Evolutionary conservation across 2,329 filamentous ascomycete genomes (phyloP).

Genomic region (Purpureocillium takamizusanense): DNA sequence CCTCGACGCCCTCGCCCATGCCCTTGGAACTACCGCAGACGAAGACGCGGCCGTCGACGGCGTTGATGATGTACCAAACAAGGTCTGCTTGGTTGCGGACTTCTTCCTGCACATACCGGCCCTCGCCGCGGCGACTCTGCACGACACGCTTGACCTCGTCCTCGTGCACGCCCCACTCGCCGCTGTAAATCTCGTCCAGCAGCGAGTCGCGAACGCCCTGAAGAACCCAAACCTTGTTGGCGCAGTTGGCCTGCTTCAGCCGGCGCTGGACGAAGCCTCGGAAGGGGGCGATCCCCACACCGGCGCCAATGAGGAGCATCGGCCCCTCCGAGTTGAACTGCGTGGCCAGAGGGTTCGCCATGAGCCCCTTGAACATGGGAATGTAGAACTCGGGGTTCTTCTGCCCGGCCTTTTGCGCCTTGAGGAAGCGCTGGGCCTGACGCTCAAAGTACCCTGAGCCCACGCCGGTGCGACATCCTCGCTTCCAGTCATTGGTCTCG

Average conservation of each 20-base stretch:
- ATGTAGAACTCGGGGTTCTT: slow-evolving; percentile 57
- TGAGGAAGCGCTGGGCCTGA: slow-evolving; percentile 64
- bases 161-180: slow-evolving; percentile 92
- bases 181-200: slow-evolving; percentile 91
- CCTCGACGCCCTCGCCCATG: slow-evolving; percentile 95
- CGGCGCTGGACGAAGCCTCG: slow-evolving; percentile 93
- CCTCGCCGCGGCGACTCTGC: slow-evolving; percentile 65
- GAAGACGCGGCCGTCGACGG: slow-evolving; percentile 90
- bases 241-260: slow-evolving; percentile 88
- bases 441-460: slow-evolving; percentile 92
- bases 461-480: slow-evolving; percentile 67
- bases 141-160: slow-evolving; percentile 77
- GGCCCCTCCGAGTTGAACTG: slow-evolving; percentile 90
- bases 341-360: slow-evolving; percentile 90
- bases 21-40: slow-evolving; percentile 92
- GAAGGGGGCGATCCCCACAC: slow-evolving; percentile 95
- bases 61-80: slow-evolving; percentile 97
- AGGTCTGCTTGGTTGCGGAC: slow-evolving; percentile 84
- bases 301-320: slow-evolving; percentile 94
- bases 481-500: slow-evolving; percentile 71
- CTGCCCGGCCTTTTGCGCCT: slow-evolving; percentile 54
- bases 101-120: slow-evolving; percentile 93
- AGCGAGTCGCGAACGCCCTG: slow-evolving; percentile 91
- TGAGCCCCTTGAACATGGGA: slow-evolving; percentile 96
- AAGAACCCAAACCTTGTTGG: slow-evolving; percentile 96